These are phyloP conservation scores for Grigorovia transvaalensis DNA, from an alignment of 805 yeast species.

Conservation along the genomic window DNA sequence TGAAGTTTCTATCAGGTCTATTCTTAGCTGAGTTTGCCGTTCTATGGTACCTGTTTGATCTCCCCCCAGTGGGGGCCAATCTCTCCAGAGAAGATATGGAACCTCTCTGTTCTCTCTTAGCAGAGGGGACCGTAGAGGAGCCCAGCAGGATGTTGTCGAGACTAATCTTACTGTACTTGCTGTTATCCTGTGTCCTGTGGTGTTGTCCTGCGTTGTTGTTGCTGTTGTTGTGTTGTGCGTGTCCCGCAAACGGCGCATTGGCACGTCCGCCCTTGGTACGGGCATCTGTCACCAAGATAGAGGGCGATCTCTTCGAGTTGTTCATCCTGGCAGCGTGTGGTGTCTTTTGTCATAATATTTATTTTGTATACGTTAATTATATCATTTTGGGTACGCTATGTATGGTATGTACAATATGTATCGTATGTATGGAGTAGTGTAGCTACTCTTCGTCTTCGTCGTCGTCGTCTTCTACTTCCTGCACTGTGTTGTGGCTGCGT, in stretches of 20 bases:
- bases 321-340: background rate
- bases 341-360: no score
- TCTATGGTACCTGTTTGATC: conserved; percentile 5
- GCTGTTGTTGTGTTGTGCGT: conserved; percentile 25
- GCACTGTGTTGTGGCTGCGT: conserved; percentile 28
- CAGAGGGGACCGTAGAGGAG: conserved; percentile 83
- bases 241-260: conserved; percentile 72
- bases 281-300: conserved; percentile 85
- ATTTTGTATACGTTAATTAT: background rate
- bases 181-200: background rate
- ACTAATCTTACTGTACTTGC: conserved; percentile 49
- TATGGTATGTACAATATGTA: no score
- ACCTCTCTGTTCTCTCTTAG: conserved; percentile 35
- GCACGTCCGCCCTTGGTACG: conserved; percentile 45
- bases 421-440: background rate
- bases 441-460: conserved; percentile 15
- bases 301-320: conserved; percentile 74
- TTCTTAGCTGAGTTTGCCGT: background rate
- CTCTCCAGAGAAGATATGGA: conserved; percentile 29
- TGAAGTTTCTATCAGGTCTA: conserved; percentile 54
- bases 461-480: conserved; percentile 30
- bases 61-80: conserved; percentile 5
- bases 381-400: background rate
- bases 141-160: conserved; percentile 70
- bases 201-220: conserved; percentile 8